Conservation (phyloP, 352 stramenopile species). For the Halophytophthora polymorphica region DNA sequence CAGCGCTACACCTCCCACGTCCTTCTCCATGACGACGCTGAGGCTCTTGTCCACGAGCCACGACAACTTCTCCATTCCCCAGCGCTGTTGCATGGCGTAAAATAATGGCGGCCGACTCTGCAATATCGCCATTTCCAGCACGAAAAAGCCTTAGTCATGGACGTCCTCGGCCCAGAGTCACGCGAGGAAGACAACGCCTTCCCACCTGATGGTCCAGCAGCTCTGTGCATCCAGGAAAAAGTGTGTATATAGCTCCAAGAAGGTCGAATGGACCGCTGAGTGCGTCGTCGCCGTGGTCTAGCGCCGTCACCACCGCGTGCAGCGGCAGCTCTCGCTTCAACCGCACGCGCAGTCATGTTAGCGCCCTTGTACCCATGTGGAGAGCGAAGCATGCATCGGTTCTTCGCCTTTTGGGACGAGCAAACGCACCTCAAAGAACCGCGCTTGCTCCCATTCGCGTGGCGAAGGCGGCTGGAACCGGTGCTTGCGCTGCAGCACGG, state of each 20-base stretch:
- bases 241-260: constrained; percentile 21
- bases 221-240: constrained; percentile 18
- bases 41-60: constrained; percentile 51
- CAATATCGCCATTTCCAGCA: not conserved
- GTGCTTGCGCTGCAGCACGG: constrained; percentile 36
- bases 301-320: constrained; percentile 28
- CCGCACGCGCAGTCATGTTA: not conserved
- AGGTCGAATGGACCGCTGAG: constrained; percentile 32
- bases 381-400: not conserved
- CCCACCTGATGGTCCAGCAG: constrained; percentile 29
- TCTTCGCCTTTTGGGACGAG: too few relatives aligned
- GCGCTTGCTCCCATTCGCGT: constrained; percentile 31
- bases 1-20: constrained; percentile 39
- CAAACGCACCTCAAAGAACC: constrained; percentile 53
- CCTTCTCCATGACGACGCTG: constrained; percentile 35
- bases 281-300: constrained; percentile 12
- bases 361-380: not conserved
- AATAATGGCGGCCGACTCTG: constrained; percentile 13
- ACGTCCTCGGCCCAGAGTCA: too few relatives aligned
- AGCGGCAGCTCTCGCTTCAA: constrained; percentile 41
- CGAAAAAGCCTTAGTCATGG: not conserved
- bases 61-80: constrained; percentile 41
- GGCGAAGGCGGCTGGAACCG: constrained; percentile 21
- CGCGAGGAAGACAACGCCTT: too few relatives aligned
- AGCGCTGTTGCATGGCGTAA: constrained; percentile 47